Conservation (phyloP, 2,329 filamentous ascomycete genomes). For the Rhynchosporium graminicola region DNA sequence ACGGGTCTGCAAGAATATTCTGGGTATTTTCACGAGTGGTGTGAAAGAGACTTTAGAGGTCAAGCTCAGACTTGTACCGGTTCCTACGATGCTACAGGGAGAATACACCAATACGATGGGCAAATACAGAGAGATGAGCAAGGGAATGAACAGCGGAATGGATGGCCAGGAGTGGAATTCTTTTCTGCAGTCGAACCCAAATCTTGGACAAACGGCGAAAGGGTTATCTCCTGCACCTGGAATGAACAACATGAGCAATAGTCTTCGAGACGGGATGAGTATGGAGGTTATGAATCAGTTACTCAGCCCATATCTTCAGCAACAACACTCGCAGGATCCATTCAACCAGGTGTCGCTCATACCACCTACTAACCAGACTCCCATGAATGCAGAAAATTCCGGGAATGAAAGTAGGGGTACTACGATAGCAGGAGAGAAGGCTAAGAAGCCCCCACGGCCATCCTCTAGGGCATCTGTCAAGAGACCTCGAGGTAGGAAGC, state of each 20-base stretch:
- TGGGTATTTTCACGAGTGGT: conserved; percentile 81
- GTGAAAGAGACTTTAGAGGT: conserved; percentile 90
- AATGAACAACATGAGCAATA: conserved; percentile 13
- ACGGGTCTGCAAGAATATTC: conserved; percentile 81
- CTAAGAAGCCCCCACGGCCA: conserved; percentile 34
- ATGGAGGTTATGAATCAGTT: conserved; percentile 46
- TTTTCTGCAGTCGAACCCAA: conserved; percentile 72
- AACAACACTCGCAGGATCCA: conserved; percentile 26
- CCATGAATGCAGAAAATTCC: conserved; percentile 22
- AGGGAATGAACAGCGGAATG: conserved; percentile 57
- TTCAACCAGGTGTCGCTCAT: conserved; percentile 20
- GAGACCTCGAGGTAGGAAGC: conserved; percentile 33
- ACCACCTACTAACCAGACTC: background rate
- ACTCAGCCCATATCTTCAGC: conserved; percentile 37
- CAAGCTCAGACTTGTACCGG: conserved; percentile 80
- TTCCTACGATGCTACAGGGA: conserved; percentile 58
- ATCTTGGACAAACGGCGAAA: conserved; percentile 43
- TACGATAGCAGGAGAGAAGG: conserved; percentile 19
- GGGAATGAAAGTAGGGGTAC: conserved; percentile 24
- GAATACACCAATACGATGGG: conserved; percentile 63
- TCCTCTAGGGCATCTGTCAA: conserved; percentile 37
- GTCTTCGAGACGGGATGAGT: conserved; percentile 34
- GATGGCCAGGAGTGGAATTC: conserved; percentile 78
- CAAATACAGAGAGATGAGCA: conserved; percentile 59
- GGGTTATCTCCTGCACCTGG: conserved; percentile 25